Percentiles rank a stretch among this genome's conserved stretches.
Evolutionary conservation across 2,329 filamentous ascomycete genomes (phyloP).

Genomic region (Aspergillus costaricaensis): DNA sequence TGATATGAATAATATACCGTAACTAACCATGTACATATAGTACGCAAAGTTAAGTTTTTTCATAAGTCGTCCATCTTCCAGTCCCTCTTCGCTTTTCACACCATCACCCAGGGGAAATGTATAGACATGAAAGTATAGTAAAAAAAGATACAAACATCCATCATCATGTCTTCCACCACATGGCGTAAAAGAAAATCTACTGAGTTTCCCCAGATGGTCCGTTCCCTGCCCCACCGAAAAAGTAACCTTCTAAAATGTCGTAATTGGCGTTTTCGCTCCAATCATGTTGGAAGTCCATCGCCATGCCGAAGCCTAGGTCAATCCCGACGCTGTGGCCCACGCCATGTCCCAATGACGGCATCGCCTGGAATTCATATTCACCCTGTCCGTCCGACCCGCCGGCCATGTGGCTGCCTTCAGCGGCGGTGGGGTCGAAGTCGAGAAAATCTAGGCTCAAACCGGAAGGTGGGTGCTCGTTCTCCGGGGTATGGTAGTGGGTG

Average conservation of each 20-base stretch:
- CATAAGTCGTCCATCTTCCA: no score
- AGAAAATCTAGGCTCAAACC: constrained; percentile 58
- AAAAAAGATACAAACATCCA: not conserved
- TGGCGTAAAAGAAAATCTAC: not conserved
- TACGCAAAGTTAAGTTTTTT: no score
- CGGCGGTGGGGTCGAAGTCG: constrained; percentile 49
- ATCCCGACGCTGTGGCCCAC: constrained; percentile 44
- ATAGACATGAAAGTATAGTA: constrained; percentile 8
- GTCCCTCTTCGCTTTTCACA: no score
- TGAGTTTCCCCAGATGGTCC: constrained; percentile 27
- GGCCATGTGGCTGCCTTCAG: constrained; percentile 25
- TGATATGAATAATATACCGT: no score
- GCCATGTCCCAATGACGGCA: constrained; percentile 33
- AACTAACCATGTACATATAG: no score
- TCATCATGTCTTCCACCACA: no score
- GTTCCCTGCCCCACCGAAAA: constrained; percentile 51
- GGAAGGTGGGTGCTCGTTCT: constrained; percentile 23
- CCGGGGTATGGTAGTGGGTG: constrained; percentile 24
- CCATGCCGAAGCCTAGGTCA: constrained; percentile 49
- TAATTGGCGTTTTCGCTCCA: constrained; percentile 51
- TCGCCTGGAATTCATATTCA: constrained; percentile 31
- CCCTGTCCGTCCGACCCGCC: constrained; percentile 33
- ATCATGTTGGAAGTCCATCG: constrained; percentile 50
- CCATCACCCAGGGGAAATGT: not conserved
- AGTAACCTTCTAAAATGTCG: constrained; percentile 58